Base-by-base conservation (phyloP, 2,329 filamentous ascomycete species). In the Fusarium tjaetaba region DNA sequence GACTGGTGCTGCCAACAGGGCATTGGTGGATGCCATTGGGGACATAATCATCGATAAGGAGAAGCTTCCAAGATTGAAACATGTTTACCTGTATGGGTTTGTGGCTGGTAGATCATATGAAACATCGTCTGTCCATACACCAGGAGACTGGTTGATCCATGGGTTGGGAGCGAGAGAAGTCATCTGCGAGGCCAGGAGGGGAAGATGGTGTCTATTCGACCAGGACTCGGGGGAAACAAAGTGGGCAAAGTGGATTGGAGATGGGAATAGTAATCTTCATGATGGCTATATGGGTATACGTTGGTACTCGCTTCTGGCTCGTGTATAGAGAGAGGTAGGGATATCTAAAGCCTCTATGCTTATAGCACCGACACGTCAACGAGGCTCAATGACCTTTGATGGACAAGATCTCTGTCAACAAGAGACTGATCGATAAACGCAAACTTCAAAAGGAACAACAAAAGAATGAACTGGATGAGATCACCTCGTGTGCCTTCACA, bases 121-220 rank as follows among this genome's bases (percentile, higher is more conserved):
- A 5, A 11, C 30, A 4, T 24, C 28, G 11, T 42, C 66, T 11
- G 28, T 1, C 2, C 20, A 45, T 26, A 55, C 59, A 13, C 41
- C 67, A 3, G 66, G 39, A 14, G 66, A 65, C 9, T 36, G 36
- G 32, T 42, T 70, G 7, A 22, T 70, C 5, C 18, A 45, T 39
- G 45, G 32, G 2, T 52, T 70, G 13, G n/a, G n/a, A 30, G 28
- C 2, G 8, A 38, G 42, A 20, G 30, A 24, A 13, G n/a, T 60
- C 2, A 2, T 18, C 4, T 70, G 66, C 9, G 67, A 70, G 15
- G 67, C 59, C 2, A 45, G 59, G 7, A 34, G 67, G 10, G 67
- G 67, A 0, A 70, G 45, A 26, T 70, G 67, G 67, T 70, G 67
- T 36, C 52, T 70, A 4, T 70, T 70, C 26, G 67, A 70, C 15